Evolutionary conservation across 2,329 filamentous ascomycete genomes (phyloP), one percentile per base, ranked within the genome.

Genomic region (Microthyrium microscopicum): DNA sequence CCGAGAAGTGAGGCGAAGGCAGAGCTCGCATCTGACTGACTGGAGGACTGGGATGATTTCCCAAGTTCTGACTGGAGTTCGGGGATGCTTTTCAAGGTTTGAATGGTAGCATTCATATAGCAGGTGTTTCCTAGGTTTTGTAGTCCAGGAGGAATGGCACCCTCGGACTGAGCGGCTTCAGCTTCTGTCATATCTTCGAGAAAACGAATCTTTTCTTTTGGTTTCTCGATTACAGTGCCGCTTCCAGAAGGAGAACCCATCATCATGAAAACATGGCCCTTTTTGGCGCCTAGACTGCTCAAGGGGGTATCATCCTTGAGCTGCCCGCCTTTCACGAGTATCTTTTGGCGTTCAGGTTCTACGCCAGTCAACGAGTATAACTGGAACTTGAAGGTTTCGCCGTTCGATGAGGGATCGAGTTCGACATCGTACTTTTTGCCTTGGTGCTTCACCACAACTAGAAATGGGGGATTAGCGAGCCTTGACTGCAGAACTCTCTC

Each of bases 161-260:
- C 84, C 39, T 77, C 77, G 51, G 78, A 71, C 54, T 75, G 74
- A 16, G 89, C 87, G 33, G 75, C 72, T 55, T 95, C 87, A 20
- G 84, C 85, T 52, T 92, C 85, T 18, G 82, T 91, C 87, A 98
- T 94, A 54, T 98, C 89, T 57, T 98, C 89, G 41, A 92, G 59
- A 47, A 98, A 98, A 56, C 80, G 89, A 21, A 85, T 67, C 44
- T 70, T 67, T 49, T 91, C 77, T 50, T 77, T 80, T 20, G 89
- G 89, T 34, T 63, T 61, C 33, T 77, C 73, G 39, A 76, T 63
- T 15, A 17, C 20, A 8, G 8, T 12, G 5, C 57, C 65, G 12
- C 61, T 56, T 11, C 70, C 73, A 15, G 78, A 74, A 4, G 87
- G 79, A 3, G 82, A 89, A 24, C 91, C 91, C 70, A 98, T 82